phyloP scores from a whole-genome alignment of 495 filamentous ascomycete species.

The Cudoniella acicularis region DNA sequence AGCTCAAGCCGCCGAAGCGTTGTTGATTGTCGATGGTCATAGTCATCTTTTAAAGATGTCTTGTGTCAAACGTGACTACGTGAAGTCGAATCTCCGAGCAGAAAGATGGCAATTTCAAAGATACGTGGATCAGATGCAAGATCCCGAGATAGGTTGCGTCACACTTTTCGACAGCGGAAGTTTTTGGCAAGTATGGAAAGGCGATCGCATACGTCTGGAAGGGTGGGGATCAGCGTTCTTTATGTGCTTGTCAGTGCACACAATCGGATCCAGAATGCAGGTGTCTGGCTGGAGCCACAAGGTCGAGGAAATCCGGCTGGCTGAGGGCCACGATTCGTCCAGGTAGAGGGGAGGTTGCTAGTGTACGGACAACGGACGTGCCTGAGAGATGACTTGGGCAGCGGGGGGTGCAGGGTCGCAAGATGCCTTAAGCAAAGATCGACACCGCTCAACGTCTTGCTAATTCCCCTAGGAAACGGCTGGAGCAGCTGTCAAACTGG shows the following conservation, averaged over 20 bases:
- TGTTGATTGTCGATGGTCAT: constrained; percentile 90
- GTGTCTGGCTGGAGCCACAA: constrained; percentile 4
- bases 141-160: constrained; percentile 33
- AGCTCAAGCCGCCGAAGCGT: constrained; percentile 73
- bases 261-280: constrained; percentile 2
- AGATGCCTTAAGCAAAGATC: constrained; percentile 22
- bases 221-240: constrained; percentile 74
- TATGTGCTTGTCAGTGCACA: constrained; percentile 51
- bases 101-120: constrained; percentile 29
- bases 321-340: constrained; percentile 4
- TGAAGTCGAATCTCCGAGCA: constrained; percentile 2
- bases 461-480: background rate
- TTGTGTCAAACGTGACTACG: constrained; percentile 3
- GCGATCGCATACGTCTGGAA: constrained; percentile 38
- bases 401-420: constrained; percentile 1
- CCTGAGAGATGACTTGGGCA: constrained; percentile 3
- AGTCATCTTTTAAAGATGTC: constrained; percentile 54
- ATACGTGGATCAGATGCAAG: constrained; percentile 49
- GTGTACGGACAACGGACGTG: background rate
- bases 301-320: background rate
- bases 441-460: constrained; percentile 14
- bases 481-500: constrained; percentile 10
- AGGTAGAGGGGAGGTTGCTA: constrained; percentile 8
- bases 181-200: constrained; percentile 16
- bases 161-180: constrained; percentile 1